phyloP scores from a whole-genome alignment of 331 rosid species.

The Cydonia oblonga region DNA sequence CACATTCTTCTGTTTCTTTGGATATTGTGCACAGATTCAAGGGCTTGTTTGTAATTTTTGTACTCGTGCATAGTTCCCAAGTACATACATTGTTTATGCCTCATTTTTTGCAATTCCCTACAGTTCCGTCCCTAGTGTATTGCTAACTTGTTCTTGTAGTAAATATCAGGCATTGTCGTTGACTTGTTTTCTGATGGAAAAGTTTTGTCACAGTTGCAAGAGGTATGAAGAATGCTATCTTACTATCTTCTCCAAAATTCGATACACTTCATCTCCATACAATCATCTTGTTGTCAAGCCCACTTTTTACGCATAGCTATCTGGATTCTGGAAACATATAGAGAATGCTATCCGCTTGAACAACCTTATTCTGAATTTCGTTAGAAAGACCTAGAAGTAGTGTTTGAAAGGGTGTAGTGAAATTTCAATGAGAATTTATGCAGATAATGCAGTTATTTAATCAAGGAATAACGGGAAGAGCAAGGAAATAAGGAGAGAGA shows the following conservation, averaged over 20 bases:
- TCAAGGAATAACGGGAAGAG: background rate
- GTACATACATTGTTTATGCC: background rate
- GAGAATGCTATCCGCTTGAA: no score
- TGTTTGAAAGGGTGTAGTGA: no score
- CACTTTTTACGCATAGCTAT: no score
- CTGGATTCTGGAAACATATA: no score
- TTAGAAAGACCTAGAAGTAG: no score
- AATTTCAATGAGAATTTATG: background rate
- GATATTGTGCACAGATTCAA: background rate
- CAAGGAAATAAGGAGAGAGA: background rate
- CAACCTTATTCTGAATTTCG: no score
- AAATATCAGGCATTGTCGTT: constrained; percentile 59
- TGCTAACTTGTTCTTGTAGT: constrained; percentile 30
- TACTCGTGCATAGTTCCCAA: constrained; percentile 5
- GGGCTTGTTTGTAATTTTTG: background rate
- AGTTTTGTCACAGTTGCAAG: constrained; percentile 66
- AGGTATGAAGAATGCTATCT: constrained; percentile 40
- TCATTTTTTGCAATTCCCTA: background rate
- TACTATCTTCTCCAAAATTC: background rate
- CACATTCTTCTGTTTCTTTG: background rate
- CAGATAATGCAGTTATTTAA: background rate
- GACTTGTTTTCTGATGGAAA: constrained; percentile 77
- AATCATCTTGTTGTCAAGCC: no score
- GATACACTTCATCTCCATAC: no score
- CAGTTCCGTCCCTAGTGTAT: background rate